Percentiles rank a stretch among this genome's conserved stretches.
Evolutionary conservation across 2,329 filamentous ascomycete genomes (phyloP).

Genomic region (Ciborinia camelliae): DNA sequence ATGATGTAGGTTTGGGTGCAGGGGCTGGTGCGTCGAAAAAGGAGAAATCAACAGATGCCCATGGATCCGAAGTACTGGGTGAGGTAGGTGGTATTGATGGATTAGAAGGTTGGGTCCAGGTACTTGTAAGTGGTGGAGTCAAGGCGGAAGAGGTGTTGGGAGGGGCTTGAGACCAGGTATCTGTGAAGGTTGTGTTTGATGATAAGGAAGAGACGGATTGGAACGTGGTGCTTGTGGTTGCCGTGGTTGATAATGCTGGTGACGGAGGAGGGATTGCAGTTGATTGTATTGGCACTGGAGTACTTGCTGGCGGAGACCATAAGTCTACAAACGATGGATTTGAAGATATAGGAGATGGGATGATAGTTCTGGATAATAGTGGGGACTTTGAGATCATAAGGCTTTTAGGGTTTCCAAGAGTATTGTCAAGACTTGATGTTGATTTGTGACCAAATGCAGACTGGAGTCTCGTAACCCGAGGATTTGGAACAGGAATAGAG

Average conservation of each 20-base stretch:
- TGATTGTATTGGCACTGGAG: not conserved
- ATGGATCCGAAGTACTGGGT: conserved; percentile 31
- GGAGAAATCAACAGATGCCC: conserved; percentile 40
- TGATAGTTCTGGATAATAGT: not conserved
- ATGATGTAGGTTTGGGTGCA: not conserved
- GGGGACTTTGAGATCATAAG: not conserved
- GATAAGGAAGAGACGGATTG: not conserved
- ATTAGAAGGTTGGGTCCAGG: not conserved
- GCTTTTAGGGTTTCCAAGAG: not conserved
- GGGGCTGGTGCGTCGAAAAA: conserved; percentile 35
- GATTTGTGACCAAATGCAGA: conserved; percentile 15
- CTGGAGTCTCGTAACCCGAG: conserved; percentile 16
- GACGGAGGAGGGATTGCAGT: not conserved
- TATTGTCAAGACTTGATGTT: not conserved
- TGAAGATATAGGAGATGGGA: not conserved
- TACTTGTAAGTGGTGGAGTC: not conserved
- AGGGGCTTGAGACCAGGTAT: conserved; percentile 6
- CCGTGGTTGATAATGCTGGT: not conserved
- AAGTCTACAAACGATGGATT: not conserved
- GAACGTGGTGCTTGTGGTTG: not conserved
- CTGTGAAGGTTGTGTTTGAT: not conserved
- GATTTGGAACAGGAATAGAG: conserved; percentile 10
- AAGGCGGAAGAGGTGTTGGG: not conserved
- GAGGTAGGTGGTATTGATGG: not conserved
- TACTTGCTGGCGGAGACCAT: not conserved